A percentile compares a stretch with the other conserved stretches of the same genome.
These are phyloP conservation scores for Petunia hybrid DNA, from an alignment of 305 asterid species.

Conservation along the genomic window DNA sequence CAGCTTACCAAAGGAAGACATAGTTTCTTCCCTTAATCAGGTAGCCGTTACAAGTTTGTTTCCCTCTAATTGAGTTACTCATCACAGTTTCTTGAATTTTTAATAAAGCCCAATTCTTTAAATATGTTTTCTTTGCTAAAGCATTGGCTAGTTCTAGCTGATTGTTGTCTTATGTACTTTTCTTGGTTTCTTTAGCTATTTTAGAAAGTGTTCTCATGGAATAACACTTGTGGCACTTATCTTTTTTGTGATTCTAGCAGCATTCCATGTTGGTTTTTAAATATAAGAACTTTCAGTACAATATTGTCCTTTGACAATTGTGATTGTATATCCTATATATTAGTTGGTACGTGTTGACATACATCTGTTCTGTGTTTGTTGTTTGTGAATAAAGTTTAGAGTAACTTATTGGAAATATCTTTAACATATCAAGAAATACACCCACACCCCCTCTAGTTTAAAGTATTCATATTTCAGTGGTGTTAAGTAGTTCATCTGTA, in stretches of 20 bases:
- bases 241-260: not conserved
- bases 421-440: too few species aligned
- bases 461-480: not conserved
- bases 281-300: not conserved
- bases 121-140: not conserved
- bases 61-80: not conserved
- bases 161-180: not conserved
- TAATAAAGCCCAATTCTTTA: not conserved
- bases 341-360: not conserved
- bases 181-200: not conserved
- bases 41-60: slow-evolving; percentile 42
- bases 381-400: not conserved
- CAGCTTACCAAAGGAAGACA: slow-evolving; percentile 75
- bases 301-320: too few species aligned
- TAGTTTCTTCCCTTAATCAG: slow-evolving; percentile 87
- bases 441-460: too few species aligned
- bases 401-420: not conserved
- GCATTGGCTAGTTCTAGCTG: not conserved
- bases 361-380: not conserved
- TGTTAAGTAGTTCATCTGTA: not conserved
- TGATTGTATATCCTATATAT: not conserved
- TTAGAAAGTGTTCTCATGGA: not conserved
- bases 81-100: not conserved
- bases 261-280: not conserved
- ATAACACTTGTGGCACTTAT: not conserved